phyloP scores from a whole-genome alignment of 2,329 filamentous ascomycete genomes.

The Neonectria punicea region DNA sequence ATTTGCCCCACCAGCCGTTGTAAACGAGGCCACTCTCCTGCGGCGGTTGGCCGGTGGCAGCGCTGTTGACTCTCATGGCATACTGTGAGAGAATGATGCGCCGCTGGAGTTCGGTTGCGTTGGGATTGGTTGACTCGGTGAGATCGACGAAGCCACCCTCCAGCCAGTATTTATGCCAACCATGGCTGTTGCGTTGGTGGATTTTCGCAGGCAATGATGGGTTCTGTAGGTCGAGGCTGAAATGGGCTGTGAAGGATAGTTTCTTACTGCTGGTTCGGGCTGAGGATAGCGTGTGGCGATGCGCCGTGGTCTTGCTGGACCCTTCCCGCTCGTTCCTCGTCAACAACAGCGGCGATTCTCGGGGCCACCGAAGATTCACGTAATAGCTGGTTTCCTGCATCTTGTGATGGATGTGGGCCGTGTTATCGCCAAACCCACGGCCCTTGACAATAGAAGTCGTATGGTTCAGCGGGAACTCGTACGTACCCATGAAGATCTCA shows the following conservation, averaged over 20 bases:
- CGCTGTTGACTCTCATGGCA: conserved; percentile 55
- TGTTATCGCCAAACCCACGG: neutral
- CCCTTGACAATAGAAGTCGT: conserved; percentile 24
- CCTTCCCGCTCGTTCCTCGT: too few relatives aligned
- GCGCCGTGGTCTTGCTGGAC: conserved; percentile 30
- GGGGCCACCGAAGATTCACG: conserved; percentile 50
- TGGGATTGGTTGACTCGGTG: conserved; percentile 47
- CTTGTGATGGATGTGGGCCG: conserved; percentile 50
- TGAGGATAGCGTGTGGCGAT: conserved; percentile 5
- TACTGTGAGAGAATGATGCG: conserved; percentile 58
- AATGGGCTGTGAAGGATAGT: conserved; percentile 8
- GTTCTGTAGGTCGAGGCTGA: too few relatives aligned
- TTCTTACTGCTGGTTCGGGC: too few relatives aligned
- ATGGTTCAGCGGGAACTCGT: conserved; percentile 53
- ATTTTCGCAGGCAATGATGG: too few relatives aligned
- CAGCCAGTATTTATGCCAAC: conserved; percentile 52
- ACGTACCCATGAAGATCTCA: conserved; percentile 54
- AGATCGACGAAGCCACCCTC: conserved; percentile 56
- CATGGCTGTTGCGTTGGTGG: conserved; percentile 4
- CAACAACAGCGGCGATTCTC: conserved; percentile 26
- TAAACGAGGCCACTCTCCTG: conserved; percentile 59
- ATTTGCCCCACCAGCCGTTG: conserved; percentile 58
- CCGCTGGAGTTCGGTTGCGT: conserved; percentile 55
- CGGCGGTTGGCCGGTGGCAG: conserved; percentile 49
- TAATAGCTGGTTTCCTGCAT: conserved; percentile 52